phyloP scores from a whole-genome alignment of 345 rosid species.

The Streptanthus diversifolius region DNA sequence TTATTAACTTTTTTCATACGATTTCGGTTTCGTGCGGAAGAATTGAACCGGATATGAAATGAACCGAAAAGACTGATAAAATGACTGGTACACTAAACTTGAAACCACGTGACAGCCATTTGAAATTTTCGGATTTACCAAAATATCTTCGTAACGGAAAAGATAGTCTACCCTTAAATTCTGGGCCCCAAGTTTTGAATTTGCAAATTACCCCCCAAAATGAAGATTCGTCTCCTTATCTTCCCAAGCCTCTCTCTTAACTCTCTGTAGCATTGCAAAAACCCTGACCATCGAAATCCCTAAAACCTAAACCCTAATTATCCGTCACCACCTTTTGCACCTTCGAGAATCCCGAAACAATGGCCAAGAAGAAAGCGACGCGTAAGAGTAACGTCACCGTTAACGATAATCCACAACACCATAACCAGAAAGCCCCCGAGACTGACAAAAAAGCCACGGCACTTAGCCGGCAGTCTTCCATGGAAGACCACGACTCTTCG shows the following conservation, averaged over 20 bases:
- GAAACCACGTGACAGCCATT: not conserved
- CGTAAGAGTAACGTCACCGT: slow-evolving; percentile 6
- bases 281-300: slow-evolving; percentile 7
- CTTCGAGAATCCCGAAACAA: slow-evolving; percentile 6
- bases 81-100: not conserved
- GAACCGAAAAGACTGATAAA: not conserved
- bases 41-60: not conserved
- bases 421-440: not conserved
- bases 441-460: slow-evolving; percentile 11
- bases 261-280: not conserved
- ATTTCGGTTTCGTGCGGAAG: not conserved
- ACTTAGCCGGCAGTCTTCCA: slow-evolving; percentile 22
- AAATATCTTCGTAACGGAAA: not conserved
- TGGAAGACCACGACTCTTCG: slow-evolving; percentile 36
- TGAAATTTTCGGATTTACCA: not conserved
- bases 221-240: not conserved
- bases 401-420: not conserved
- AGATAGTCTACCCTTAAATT: not conserved
- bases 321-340: not conserved
- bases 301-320: slow-evolving; percentile 8
- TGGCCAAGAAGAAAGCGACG: slow-evolving; percentile 26
- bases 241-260: not conserved
- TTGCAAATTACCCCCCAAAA: slow-evolving; percentile 15
- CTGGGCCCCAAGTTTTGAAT: slow-evolving; percentile 45
- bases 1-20: too few relatives aligned